These are phyloP conservation scores for Gigaspora rosea DNA, from an alignment of 192 early-diverging fungal genomes.

Conservation along the genomic window DNA sequence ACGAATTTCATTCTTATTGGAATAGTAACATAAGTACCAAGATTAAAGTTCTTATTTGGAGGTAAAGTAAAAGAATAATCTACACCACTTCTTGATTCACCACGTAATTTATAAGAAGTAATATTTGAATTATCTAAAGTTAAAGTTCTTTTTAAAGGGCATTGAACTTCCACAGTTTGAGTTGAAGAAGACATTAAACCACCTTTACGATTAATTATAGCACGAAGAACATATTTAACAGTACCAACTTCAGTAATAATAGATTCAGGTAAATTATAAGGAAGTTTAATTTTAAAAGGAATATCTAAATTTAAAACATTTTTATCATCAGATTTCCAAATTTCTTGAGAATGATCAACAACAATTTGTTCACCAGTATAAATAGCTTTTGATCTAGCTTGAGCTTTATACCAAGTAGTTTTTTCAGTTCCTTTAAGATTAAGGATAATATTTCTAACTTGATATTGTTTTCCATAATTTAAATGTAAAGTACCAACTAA, in stretches of 20 bases:
- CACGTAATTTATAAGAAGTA: conserved; percentile 28
- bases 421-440: conserved; percentile 23
- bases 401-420: conserved; percentile 28
- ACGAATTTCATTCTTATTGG: conserved; percentile 30
- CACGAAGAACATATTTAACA: conserved; percentile 22
- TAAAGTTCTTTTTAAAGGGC: conserved; percentile 16
- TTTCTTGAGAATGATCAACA: conserved; percentile 12
- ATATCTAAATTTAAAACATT: background rate
- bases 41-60: conserved; percentile 28
- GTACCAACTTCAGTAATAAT: conserved; percentile 10
- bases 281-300: conserved; percentile 26
- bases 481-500: conserved; percentile 19
- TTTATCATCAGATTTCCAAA: background rate
- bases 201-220: conserved; percentile 10
- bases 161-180: conserved; percentile 18
- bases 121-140: background rate
- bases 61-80: conserved; percentile 31
- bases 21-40: conserved; percentile 27
- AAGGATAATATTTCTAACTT: conserved; percentile 6
- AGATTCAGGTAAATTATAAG: conserved; percentile 31
- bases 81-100: conserved; percentile 18
- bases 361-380: conserved; percentile 26
- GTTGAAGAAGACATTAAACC: background rate
- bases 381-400: conserved; percentile 21
- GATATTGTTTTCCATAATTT: conserved; percentile 6